Percentiles rank a stretch among this genome's conserved stretches.
Conservation (phyloP, 148 eudicot genomes). For the Dysphania ambrosioides region DNA sequence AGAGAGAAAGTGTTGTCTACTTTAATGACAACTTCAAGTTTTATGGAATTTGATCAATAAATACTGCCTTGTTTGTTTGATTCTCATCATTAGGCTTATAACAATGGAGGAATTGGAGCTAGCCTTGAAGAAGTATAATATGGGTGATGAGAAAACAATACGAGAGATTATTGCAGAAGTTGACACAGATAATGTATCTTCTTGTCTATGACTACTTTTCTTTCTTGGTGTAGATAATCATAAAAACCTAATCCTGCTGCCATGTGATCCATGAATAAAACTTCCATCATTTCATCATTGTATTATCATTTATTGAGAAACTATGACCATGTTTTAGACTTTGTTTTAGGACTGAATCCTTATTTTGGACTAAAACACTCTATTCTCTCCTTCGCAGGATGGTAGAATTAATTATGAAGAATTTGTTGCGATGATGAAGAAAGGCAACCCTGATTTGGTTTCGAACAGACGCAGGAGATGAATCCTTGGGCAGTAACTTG, state of each 20-base stretch:
- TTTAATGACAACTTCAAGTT: not conserved
- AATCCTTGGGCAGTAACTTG: not conserved
- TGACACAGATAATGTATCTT: slow-evolving; percentile 78
- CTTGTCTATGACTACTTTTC: slow-evolving; percentile 18
- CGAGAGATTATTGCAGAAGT: slow-evolving; percentile 92
- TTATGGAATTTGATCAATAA: not conserved
- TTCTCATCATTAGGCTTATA: slow-evolving; percentile 56
- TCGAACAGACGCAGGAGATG: slow-evolving; percentile 63
- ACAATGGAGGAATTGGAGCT: slow-evolving; percentile 86
- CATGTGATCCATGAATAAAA: not conserved
- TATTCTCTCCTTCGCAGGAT: slow-evolving; percentile 49
- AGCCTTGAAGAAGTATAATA: slow-evolving; percentile 82
- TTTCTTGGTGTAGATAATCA: not conserved
- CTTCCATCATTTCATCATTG: not conserved
- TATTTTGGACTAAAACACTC: not conserved
- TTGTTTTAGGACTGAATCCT: not conserved
- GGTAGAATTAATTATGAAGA: slow-evolving; percentile 91
- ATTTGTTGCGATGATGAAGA: slow-evolving; percentile 96
- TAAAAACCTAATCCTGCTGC: not conserved
- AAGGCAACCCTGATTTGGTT: slow-evolving; percentile 76
- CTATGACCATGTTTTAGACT: not conserved
- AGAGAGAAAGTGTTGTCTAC: not conserved
- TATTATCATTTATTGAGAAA: not conserved
- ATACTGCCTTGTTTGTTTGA: slow-evolving; percentile 5
- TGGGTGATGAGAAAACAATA: slow-evolving; percentile 91